phyloP scores from a whole-genome alignment of 306 rosid genomes.

The Cotoneaster glaucophyllus region DNA sequence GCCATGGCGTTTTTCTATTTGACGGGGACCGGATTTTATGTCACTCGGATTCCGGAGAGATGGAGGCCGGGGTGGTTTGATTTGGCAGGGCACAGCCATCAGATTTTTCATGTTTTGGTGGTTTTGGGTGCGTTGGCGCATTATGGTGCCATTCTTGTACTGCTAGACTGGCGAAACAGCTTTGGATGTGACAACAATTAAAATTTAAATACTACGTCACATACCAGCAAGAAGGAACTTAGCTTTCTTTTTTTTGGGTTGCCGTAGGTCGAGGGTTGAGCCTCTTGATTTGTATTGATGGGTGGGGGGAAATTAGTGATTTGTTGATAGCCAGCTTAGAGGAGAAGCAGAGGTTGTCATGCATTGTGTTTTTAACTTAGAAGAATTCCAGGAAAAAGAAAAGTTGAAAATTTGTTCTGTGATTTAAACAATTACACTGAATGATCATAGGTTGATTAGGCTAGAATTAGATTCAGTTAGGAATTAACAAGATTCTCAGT shows the following conservation, averaged over 20 bases:
- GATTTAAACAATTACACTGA: not conserved
- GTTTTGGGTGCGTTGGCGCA: constrained; percentile 82
- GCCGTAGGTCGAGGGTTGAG: not conserved
- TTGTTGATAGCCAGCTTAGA: not conserved
- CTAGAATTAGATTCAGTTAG: no score
- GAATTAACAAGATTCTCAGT: not conserved
- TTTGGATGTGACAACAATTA: constrained; percentile 39
- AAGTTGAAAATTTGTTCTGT: not conserved
- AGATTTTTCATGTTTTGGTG: constrained; percentile 76
- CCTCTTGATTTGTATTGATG: not conserved
- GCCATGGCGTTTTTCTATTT: constrained; percentile 74
- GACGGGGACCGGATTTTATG: constrained; percentile 66
- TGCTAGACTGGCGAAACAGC: constrained; percentile 71
- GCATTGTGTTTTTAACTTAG: not conserved
- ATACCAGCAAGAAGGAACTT: not conserved
- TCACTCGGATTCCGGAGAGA: constrained; percentile 72
- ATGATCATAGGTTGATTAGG: not conserved
- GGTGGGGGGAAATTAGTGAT: not conserved
- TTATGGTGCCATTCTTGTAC: constrained; percentile 67
- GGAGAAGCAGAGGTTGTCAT: not conserved
- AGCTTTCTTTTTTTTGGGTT: not conserved
- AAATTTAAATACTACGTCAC: not conserved
- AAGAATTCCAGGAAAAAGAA: not conserved
- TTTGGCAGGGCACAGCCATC: constrained; percentile 92
- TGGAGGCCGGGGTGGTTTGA: constrained; percentile 91